These are phyloP conservation scores for Cladosporium austrohemisphaericum DNA, from an alignment of 2,329 filamentous ascomycete genomes.

Conservation along the genomic window DNA sequence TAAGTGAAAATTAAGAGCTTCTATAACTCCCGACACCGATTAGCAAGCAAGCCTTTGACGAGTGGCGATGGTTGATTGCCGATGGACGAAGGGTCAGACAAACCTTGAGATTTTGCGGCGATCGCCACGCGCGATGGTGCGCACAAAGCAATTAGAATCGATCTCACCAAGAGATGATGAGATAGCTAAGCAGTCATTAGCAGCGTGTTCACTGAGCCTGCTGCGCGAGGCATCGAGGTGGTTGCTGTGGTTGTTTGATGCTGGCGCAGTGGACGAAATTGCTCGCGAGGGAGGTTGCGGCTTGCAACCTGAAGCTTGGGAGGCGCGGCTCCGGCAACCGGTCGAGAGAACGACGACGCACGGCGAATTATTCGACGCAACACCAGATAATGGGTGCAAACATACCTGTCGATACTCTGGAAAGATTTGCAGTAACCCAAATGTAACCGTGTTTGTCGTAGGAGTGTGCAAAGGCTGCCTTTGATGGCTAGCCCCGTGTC, in stretches of 20 bases:
- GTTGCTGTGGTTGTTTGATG: conserved; percentile 7
- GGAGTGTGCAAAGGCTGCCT: conserved; percentile 9
- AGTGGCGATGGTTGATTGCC: conserved; percentile 6
- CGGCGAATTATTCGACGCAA: neutral
- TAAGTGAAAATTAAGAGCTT: neutral
- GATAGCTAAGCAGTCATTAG: conserved; percentile 9
- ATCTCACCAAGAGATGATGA: neutral
- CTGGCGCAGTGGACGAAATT: conserved; percentile 15
- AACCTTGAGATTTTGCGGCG: conserved; percentile 13
- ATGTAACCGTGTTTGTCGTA: neutral
- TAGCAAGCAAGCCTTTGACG: conserved; percentile 7
- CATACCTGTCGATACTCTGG: conserved; percentile 4
- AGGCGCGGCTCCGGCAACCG: conserved; percentile 13
- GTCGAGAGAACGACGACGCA: conserved; percentile 2
- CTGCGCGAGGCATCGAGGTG: neutral
- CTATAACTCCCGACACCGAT: neutral
- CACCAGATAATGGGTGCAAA: neutral
- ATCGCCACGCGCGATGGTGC: conserved; percentile 13
- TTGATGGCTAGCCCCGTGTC: conserved; percentile 15
- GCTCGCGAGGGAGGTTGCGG: conserved; percentile 14
- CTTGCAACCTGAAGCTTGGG: conserved; percentile 11
- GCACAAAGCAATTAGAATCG: conserved; percentile 7
- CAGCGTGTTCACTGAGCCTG: neutral
- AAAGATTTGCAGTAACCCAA: neutral
- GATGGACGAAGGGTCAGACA: conserved; percentile 5